Base-by-base conservation (phyloP, 1,284 basidiomycete genomes). In the Bjerkandera adusta region DNA sequence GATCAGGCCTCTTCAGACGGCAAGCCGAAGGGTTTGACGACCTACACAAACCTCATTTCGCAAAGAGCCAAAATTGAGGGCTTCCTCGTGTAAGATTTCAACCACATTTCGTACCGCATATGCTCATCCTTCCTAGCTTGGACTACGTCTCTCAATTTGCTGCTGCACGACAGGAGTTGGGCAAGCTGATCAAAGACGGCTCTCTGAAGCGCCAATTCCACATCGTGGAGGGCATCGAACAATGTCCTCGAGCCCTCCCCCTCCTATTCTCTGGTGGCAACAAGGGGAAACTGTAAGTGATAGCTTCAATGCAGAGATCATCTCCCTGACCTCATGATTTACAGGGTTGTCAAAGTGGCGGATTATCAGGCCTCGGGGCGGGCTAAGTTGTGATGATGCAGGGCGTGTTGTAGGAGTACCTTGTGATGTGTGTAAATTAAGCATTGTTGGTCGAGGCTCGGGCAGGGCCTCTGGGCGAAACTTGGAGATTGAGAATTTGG, bases 191-290 rank as follows among this genome's bases (percentile, higher is more conserved):
- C 7, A 63, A 65, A 27, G 77, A 81, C 45, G 91, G 92, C n/a
- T 78, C 83, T 44, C 69, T 97, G 52, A 87, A 91, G 62, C 77
- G 88, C 38, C 85, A 86, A 55, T 93, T 91, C 68, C 85, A 91
- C 57, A 68, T 92, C 34, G 76, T 88, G 1, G 73, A 88, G 46
- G 89, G 88, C 0, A 67, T 93, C 25, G 79, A 86, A 50, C 78
- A 83, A 44, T 87, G 86, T 22, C 84, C 88, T 0, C 68, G 72
- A 11, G 79, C 85, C 3, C 65, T 94, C 46, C 75, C 75, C 8
- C 68, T 89, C 66, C 70, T 95, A 25, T 94, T 83, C 67, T 77
- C 66, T 1, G 91, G 91, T n/a, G 82, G 76, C 24, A 94, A 93
- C 61, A 83, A 76, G 0, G 91, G 92, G 26, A 93, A 95, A 69